These are phyloP conservation scores for Penicillium taxi DNA, from an alignment of 495 filamentous ascomycete genomes.

Conservation along the genomic window DNA sequence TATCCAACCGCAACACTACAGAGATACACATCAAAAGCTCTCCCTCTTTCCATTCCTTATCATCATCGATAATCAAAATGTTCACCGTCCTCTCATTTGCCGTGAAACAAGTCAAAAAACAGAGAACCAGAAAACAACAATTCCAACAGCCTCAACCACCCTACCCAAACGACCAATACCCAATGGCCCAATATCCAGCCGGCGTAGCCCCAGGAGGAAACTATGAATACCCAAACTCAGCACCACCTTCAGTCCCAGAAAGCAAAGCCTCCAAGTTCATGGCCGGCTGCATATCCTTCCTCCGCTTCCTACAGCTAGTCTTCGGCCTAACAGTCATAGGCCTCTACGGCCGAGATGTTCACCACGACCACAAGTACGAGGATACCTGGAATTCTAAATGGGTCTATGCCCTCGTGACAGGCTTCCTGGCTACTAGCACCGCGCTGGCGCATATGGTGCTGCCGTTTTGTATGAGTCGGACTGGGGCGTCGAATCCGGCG, in stretches of 20 bases:
- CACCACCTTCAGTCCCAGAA: slow-evolving; percentile 4
- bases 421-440: slow-evolving; percentile 51
- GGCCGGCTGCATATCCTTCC: slow-evolving; percentile 24
- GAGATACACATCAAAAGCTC: too few species aligned
- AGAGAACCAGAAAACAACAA: slow-evolving; percentile 25
- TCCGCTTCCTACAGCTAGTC: slow-evolving; percentile 65
- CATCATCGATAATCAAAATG: neutral
- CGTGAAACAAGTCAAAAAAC: slow-evolving; percentile 25
- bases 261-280: slow-evolving; percentile 11
- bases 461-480: slow-evolving; percentile 39
- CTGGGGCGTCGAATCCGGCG: slow-evolving; percentile 26
- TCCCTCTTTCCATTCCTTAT: too few species aligned
- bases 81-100: slow-evolving; percentile 29
- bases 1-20: neutral
- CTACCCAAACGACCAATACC: slow-evolving; percentile 9
- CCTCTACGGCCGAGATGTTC: slow-evolving; percentile 68
- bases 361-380: slow-evolving; percentile 44
- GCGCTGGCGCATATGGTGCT: slow-evolving; percentile 50
- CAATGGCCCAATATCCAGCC: slow-evolving; percentile 17
- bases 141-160: slow-evolving; percentile 12
- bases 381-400: slow-evolving; percentile 56
- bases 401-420: slow-evolving; percentile 66
- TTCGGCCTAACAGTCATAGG: slow-evolving; percentile 67
- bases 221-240: slow-evolving; percentile 7
- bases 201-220: slow-evolving; percentile 15